Evolutionary conservation across 306 rosid species (phyloP), one percentile per base, ranked within the genome.

Genomic region (Vigna mungo): DNA sequence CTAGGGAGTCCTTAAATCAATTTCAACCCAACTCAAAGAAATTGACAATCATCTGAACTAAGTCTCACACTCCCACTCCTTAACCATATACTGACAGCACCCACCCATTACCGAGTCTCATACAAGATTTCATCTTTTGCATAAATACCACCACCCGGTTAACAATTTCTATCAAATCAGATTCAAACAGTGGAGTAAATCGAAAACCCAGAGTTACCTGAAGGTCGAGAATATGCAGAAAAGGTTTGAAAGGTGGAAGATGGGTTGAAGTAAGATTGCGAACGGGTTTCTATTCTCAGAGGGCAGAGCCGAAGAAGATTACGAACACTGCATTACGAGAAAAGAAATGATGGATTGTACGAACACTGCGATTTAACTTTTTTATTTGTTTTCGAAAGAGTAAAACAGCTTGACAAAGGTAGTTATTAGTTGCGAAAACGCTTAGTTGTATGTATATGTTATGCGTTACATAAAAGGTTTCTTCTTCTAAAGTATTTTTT

Each of bases 161-260:
- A 9, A 78, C 20, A 2, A 64, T 74, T 69, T 70, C 51, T 15
- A 69, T 62, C 55, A 25, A 73, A 74, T 7, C 62, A 18, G 25
- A 68, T 34, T 61, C 43, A 68, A 67, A 68, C 8, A 27, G 37
- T 0, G 20, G 36, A 16, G 16, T 51, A 25, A 15, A 15, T 30
- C 11, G 53, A 41, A 76, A 77, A 9, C 56, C 72, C 37, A 12
- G 23, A n/a, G 55, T 79, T 71, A 82, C 89, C 86, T 60, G 74
- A 68, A 21, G 37, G 36, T 44, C 36, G 20, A 44, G 27, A 67
- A 21, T 44, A n/a, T 41, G 53, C 34, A 15, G 37, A 68, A 17
- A 15, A 23, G 15, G 67, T 20, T 47, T 8, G 68, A 66, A 18
- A 58, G 69, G 59, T 69, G 69, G 18, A 54, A 21, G 67, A 52